Evolutionary conservation across 495 filamentous ascomycete species (phyloP).

Genomic region (Aspergillus olivimuriae): DNA sequence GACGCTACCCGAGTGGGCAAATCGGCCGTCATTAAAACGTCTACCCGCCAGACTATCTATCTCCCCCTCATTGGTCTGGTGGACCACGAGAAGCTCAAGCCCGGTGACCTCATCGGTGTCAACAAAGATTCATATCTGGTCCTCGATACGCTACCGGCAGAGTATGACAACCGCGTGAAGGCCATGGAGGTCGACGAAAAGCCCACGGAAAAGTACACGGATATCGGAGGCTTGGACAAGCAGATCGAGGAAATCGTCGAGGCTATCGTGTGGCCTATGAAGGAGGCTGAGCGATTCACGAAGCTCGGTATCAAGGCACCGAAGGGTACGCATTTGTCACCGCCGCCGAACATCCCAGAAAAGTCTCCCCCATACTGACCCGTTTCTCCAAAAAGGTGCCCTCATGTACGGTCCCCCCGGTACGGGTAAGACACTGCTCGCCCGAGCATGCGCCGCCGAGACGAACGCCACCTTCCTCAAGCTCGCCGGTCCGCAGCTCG

Average conservation of each 20-base stretch:
- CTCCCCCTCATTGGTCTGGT: conserved; percentile 96
- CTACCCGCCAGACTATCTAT: conserved; percentile 97
- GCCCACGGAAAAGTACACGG: conserved; percentile 97
- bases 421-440: conserved; percentile 93
- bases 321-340: conserved; percentile 66
- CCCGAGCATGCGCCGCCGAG: conserved; percentile 93
- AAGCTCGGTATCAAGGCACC: conserved; percentile 99
- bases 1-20: conserved; percentile 96
- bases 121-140: conserved; percentile 99
- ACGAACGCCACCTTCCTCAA: conserved; percentile 99
- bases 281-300: conserved; percentile 97
- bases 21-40: conserved; percentile 99
- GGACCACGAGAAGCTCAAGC: conserved; percentile 86
- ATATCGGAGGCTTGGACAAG: conserved; percentile 96
- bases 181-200: conserved; percentile 99
- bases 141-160: conserved; percentile 94
- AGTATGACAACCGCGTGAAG: conserved; percentile 98
- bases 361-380: too few relatives aligned
- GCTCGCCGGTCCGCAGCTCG: conserved; percentile 95
- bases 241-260: conserved; percentile 99
- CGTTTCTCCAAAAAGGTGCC: too few relatives aligned
- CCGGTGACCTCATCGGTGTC: conserved; percentile 93
- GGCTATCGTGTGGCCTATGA: conserved; percentile 99
- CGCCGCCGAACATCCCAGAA: too few relatives aligned
- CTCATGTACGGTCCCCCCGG: conserved; percentile 98